Base-by-base conservation (phyloP, 2,329 filamentous ascomycete genomes). In the Calonectria pseudoturangicola region DNA sequence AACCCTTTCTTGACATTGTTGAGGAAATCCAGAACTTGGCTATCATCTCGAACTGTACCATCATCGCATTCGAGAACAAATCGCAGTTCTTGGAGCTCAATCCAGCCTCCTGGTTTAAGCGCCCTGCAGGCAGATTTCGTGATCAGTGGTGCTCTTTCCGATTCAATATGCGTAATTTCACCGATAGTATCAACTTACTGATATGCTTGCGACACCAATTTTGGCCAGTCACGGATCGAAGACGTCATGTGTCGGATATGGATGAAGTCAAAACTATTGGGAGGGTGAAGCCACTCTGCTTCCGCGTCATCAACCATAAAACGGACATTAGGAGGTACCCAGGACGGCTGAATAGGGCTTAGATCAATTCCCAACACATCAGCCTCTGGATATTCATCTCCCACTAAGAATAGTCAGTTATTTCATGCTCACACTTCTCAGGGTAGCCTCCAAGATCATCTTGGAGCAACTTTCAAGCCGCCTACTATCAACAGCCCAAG, bases 281-380 rank as follows among this genome's bases (percentile, higher is more conserved):
- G 58, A 0, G 66, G 66, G 58, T 78, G 60, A 30, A 41, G 64
- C 91, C 90, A 92, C 4, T 88, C 84, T 48, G 88, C 85, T 78
- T 91, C 89, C 27, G 86, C 85, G 76, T 92, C 90, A 77, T 92
- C 90, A 12, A 92, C 85, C 51, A 90, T 80, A 79, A 92, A 92
- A 15, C 84, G 85, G 54, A 90, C 85, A 75, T 92, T 92, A 16
- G 88, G 86, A 18, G 90, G 90, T 4, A 91, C 86, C 82, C 84
- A 85, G 15, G 81, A 79, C 2, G 85, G 84, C 75, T 87, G 85
- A 45, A 87, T 87, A 2, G 85, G 84, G 33, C 83, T 83, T 8
- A 86, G 74, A 65, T 86, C 84, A 39, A 82, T 82, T 60, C 84
- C 84, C 5, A 82, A 48, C 3, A 85, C 80, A 43, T 82, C 77